Evolutionary conservation across 2,329 filamentous ascomycete species (phyloP).

Genomic region (Lasiodiplodia gonubiensis): DNA sequence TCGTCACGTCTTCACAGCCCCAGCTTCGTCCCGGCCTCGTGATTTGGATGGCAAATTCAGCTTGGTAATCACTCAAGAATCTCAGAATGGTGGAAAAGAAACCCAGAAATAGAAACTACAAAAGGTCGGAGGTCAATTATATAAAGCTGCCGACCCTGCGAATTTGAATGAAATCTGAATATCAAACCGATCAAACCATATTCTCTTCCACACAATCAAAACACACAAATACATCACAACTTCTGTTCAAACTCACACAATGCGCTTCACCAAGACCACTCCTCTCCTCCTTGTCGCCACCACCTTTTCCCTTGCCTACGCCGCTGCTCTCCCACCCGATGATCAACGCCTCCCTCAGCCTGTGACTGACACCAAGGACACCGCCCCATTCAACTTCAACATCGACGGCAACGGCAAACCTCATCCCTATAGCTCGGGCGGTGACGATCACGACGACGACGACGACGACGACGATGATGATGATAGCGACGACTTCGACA

Average conservation of each 20-base stretch:
- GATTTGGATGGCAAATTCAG: background rate
- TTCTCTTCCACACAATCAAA: background rate
- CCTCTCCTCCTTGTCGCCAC: conserved; percentile 1
- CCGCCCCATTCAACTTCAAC: background rate
- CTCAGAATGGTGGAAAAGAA: background rate
- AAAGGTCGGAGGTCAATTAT: background rate
- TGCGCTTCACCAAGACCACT: conserved; percentile 10
- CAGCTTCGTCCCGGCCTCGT: background rate
- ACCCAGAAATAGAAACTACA: background rate
- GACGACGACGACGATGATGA: too few species aligned
- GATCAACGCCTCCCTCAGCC: background rate
- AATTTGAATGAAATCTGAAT: background rate
- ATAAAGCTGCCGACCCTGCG: background rate
- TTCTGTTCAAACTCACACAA: background rate
- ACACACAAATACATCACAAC: background rate
- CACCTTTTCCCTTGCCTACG: background rate
- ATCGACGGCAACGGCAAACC: background rate
- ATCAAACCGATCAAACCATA: background rate
- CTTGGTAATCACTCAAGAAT: background rate
- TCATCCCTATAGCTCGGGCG: too few species aligned
- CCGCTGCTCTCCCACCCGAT: background rate
- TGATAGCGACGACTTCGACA: background rate
- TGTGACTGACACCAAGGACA: background rate
- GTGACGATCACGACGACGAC: background rate
- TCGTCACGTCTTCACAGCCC: conserved; percentile 8